Evolutionary conservation across 768 basidiomycete species (phyloP).

Genomic region (Boletus edulis): DNA sequence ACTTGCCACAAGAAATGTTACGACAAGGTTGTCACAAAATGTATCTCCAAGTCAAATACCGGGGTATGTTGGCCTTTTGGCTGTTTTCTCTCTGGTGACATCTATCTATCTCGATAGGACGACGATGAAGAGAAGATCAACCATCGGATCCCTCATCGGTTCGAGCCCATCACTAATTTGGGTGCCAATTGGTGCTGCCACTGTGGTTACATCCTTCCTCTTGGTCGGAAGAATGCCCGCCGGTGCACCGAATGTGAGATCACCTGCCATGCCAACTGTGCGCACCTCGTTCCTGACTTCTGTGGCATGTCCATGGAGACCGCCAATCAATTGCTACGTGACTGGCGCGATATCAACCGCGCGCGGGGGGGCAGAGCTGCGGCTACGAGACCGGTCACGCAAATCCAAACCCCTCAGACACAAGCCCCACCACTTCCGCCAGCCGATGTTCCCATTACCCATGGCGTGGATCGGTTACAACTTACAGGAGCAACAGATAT

Average conservation of each 20-base stretch:
- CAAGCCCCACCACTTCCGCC: constrained; percentile 33
- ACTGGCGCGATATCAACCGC: constrained; percentile 89
- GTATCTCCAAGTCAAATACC: constrained; percentile 94
- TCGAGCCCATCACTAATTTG: constrained; percentile 94
- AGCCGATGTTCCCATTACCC: constrained; percentile 30
- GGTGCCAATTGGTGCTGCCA: constrained; percentile 99
- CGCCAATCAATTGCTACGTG: constrained; percentile 87
- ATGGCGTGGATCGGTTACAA: constrained; percentile 46
- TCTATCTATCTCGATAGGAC: constrained; percentile 49
- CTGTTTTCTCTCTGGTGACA: background rate
- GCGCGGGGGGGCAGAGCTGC: constrained; percentile 48
- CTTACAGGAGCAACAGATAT: constrained; percentile 40
- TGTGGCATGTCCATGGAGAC: constrained; percentile 99
- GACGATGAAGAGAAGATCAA: constrained; percentile 99
- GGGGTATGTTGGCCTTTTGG: constrained; percentile 58
- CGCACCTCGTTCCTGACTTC: constrained; percentile 98
- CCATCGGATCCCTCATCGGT: constrained; percentile 98
- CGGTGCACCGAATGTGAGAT: constrained; percentile 95
- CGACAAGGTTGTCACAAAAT: constrained; percentile 98
- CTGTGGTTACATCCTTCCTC: constrained; percentile 96
- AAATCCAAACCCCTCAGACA: constrained; percentile 31
- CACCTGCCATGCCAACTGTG: constrained; percentile 96
- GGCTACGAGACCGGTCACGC: constrained; percentile 35
- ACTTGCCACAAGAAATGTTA: constrained; percentile 99
- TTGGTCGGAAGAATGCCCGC: constrained; percentile 95